Conservation (phyloP, 257 asterid genomes). For the Penstemon newberryi region DNA sequence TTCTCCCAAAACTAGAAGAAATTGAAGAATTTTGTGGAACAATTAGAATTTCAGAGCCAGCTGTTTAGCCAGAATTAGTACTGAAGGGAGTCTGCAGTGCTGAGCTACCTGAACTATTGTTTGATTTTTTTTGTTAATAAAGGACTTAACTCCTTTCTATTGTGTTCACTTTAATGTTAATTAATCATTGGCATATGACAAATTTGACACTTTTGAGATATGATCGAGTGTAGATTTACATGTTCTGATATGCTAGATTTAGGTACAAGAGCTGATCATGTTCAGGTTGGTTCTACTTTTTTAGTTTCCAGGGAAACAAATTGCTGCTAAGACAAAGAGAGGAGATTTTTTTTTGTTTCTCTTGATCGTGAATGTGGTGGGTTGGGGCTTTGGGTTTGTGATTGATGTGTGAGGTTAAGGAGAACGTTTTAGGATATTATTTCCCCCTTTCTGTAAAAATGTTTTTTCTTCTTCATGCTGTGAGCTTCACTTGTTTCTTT, state of each 20-base stretch:
- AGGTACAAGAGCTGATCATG: not conserved
- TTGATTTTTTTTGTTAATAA: not conserved
- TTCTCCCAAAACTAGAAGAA: not conserved
- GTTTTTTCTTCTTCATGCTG: slow-evolving; percentile 3
- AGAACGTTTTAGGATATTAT: slow-evolving; percentile 15
- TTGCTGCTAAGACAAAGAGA: not conserved
- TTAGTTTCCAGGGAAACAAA: not conserved
- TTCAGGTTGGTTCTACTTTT: not conserved
- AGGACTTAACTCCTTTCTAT: not conserved
- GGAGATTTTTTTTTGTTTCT: not conserved
- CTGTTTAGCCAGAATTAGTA: not conserved
- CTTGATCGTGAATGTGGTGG: not conserved
- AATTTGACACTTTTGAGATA: not conserved
- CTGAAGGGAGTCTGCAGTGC: not conserved
- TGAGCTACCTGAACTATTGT: slow-evolving; percentile 15
- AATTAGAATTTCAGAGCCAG: not conserved
- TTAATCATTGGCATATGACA: not conserved
- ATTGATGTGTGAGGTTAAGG: not conserved
- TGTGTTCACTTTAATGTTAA: slow-evolving; percentile 2
- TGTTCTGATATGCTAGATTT: slow-evolving; percentile 5
- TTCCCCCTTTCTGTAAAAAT: not conserved
- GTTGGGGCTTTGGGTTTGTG: not conserved
- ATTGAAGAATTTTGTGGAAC: slow-evolving; percentile 7
- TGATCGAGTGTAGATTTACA: not conserved
- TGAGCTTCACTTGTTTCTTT: not conserved